A percentile compares a stretch with the other conserved stretches of the same genome.
phyloP scores from a whole-genome alignment of 78 protist species.

The Emiliania huxleyi region DNA sequence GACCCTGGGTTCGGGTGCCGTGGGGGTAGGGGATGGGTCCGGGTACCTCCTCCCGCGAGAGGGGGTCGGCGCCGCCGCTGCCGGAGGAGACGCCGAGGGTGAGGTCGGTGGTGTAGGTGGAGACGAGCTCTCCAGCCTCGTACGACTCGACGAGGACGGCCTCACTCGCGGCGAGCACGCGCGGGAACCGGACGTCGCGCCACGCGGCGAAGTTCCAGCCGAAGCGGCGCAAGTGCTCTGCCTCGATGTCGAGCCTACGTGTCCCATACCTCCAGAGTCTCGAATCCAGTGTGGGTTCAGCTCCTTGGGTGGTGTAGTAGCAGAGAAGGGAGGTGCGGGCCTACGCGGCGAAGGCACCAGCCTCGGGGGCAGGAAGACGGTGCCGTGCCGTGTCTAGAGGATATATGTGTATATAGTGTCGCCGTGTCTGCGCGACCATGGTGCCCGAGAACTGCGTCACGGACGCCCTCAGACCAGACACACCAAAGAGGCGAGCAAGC shows the following conservation, averaged over 20 bases:
- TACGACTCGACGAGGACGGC: slow-evolving; percentile 45
- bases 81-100: not conserved
- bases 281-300: too few relatives aligned
- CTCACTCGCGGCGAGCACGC: not conserved
- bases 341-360: too few relatives aligned
- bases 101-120: not conserved
- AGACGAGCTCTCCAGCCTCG: slow-evolving; percentile 18
- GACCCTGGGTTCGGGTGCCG: too few relatives aligned
- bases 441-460: slow-evolving; percentile 13
- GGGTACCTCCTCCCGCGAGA: too few relatives aligned
- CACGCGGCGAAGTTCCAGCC: not conserved
- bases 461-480: not conserved
- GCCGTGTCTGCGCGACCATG: slow-evolving; percentile 42
- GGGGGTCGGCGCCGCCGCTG: not conserved
- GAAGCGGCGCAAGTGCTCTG: slow-evolving; percentile 12
- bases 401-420: too few relatives aligned
- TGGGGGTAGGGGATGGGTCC: not conserved
- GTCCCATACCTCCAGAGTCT: too few relatives aligned
- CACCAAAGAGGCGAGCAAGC: not conserved
- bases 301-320: too few relatives aligned
- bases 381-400: too few relatives aligned
- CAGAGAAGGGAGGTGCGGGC: too few relatives aligned
- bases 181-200: slow-evolving; percentile 21
- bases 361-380: too few relatives aligned
- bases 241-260: slow-evolving; percentile 39